A percentile compares a stretch with the other conserved stretches of the same genome.
These are phyloP conservation scores for Monosiga brevicollis DNA, from an alignment of 78 protist species.

Conservation along the genomic window DNA sequence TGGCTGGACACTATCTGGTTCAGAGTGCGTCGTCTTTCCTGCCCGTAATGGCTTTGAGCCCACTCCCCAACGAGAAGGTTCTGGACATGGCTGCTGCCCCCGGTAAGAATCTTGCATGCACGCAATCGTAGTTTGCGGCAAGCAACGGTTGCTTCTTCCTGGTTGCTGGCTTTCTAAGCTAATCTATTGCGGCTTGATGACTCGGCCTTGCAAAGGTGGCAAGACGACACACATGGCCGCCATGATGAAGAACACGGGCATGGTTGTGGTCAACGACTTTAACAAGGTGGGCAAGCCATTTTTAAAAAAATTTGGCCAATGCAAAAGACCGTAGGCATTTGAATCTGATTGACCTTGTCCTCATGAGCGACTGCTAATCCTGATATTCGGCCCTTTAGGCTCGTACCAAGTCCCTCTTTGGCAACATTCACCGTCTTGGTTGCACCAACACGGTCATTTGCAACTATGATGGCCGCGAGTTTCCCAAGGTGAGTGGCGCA, in stretches of 20 bases:
- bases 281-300: constrained; percentile 45
- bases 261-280: constrained; percentile 89
- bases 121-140: too few species aligned
- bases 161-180: too few species aligned
- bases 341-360: too few species aligned
- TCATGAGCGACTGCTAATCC: too few species aligned
- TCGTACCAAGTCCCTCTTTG: constrained; percentile 69
- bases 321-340: too few species aligned
- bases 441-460: constrained; percentile 61
- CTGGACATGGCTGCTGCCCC: constrained; percentile 98
- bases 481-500: constrained; percentile 24
- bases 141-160: too few species aligned
- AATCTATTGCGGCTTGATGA: too few species aligned
- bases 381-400: too few species aligned
- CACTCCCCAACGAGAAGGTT: constrained; percentile 73
- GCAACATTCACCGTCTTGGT: constrained; percentile 67
- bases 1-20: constrained; percentile 95
- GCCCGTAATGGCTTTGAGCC: constrained; percentile 92
- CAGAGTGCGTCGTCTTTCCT: constrained; percentile 95
- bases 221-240: constrained; percentile 92
- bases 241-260: constrained; percentile 92
- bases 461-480: constrained; percentile 88
- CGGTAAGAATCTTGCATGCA: too few species aligned
- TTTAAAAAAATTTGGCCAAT: too few species aligned
- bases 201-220: too few species aligned